phyloP scores from a whole-genome alignment of 2,329 filamentous ascomycete species.

The Graphiopsis chlorocephala region DNA sequence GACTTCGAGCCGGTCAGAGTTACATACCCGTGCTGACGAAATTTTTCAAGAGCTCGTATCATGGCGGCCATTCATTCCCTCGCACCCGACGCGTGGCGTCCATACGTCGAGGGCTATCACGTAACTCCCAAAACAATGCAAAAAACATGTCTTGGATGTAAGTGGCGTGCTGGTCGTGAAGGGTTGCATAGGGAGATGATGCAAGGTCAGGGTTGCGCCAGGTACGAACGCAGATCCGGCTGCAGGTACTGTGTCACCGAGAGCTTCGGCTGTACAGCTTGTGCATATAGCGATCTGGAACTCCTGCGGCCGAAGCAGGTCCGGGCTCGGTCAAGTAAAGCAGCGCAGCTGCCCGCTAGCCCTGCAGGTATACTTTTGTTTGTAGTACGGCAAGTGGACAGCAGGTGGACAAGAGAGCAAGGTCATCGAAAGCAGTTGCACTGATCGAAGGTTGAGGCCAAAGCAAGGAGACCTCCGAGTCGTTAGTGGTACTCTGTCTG shows the following conservation, averaged over 20 bases:
- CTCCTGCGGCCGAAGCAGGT: slow-evolving; percentile 15
- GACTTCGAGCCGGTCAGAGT: background rate
- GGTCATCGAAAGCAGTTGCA: background rate
- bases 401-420: background rate
- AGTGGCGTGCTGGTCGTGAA: background rate
- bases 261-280: background rate
- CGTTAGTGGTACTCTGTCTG: slow-evolving; percentile 11
- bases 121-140: slow-evolving; percentile 5
- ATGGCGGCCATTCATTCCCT: slow-evolving; percentile 14
- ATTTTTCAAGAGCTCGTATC: background rate
- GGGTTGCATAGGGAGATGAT: background rate
- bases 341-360: background rate
- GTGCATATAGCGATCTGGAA: slow-evolving; percentile 11
- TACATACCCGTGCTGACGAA: background rate
- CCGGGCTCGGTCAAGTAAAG: slow-evolving; percentile 15
- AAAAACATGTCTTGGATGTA: background rate
- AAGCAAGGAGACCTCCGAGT: slow-evolving; percentile 11
- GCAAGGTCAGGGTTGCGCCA: slow-evolving; percentile 15
- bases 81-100: slow-evolving; percentile 17
- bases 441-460: background rate
- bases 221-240: slow-evolving; percentile 16
- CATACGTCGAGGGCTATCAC: slow-evolving; percentile 17
- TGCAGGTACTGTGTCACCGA: slow-evolving; percentile 20
- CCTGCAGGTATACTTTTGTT: slow-evolving; percentile 6
- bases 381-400: slow-evolving; percentile 10